Evolutionary conservation across 257 asterid species (phyloP).

Genomic region (Nicotiana tomentosiformis): DNA sequence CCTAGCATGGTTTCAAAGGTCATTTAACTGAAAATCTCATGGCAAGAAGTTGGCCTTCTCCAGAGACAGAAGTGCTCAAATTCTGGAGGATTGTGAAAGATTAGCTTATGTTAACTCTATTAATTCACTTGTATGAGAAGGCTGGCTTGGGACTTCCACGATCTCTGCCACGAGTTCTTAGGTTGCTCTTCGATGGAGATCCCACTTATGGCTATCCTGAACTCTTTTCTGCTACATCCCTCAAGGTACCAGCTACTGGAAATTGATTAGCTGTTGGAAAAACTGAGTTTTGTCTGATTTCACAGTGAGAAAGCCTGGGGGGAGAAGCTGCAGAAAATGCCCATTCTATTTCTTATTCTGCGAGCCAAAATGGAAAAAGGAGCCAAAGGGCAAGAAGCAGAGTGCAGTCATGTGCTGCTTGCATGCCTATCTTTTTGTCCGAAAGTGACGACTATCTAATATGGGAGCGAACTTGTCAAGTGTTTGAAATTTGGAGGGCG

Average conservation of each 20-base stretch:
- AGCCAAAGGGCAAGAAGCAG: neutral
- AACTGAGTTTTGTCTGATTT: neutral
- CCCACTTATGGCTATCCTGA: conserved; percentile 4
- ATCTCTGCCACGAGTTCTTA: neutral
- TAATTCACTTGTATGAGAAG: neutral
- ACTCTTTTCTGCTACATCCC: neutral
- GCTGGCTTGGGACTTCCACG: neutral
- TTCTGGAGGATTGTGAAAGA: neutral
- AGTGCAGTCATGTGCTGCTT: neutral
- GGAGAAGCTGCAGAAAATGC: neutral
- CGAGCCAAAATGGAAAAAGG: neutral
- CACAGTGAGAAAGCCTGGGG: neutral
- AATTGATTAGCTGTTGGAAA: neutral
- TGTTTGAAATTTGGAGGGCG: neutral
- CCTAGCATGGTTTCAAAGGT: neutral
- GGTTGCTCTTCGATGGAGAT: neutral
- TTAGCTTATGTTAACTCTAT: neutral
- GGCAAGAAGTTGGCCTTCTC: neutral
- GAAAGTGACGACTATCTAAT: neutral
- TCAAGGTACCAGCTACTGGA: neutral
- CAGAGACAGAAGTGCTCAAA: neutral
- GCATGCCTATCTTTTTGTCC: neutral
- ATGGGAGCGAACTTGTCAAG: neutral
- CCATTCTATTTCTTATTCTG: neutral
- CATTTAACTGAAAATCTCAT: neutral